A percentile compares a stretch with the other conserved stretches of the same genome.
These are phyloP conservation scores for Fusarium multiceps DNA, from an alignment of 2,329 filamentous ascomycete genomes.

Conservation along the genomic window DNA sequence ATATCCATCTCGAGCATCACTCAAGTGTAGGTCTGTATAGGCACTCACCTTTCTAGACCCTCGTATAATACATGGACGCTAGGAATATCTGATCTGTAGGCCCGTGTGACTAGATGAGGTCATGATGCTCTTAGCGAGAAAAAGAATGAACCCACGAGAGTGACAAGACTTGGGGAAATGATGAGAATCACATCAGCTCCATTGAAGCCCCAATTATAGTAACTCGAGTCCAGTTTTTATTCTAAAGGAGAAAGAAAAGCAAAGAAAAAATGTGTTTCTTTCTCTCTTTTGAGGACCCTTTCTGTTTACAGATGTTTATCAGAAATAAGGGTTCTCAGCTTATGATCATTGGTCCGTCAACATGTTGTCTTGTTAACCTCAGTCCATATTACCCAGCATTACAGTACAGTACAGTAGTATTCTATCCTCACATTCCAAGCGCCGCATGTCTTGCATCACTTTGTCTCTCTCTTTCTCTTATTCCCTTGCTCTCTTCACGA, in stretches of 20 bases:
- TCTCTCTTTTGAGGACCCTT: neutral
- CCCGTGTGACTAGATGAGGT: constrained; percentile 33
- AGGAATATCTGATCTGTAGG: neutral
- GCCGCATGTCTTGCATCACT: constrained; percentile 43
- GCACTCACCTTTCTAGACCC: neutral
- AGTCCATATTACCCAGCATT: neutral
- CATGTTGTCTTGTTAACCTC: neutral
- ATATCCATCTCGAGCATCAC: neutral
- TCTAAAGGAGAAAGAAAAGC: neutral
- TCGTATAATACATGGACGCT: neutral
- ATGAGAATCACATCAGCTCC: constrained; percentile 33
- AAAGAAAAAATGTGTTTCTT: neutral
- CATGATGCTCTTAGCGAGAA: constrained; percentile 33
- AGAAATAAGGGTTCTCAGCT: neutral
- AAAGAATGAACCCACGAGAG: constrained; percentile 8
- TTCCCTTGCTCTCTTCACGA: neutral
- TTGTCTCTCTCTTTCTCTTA: constrained; percentile 14
- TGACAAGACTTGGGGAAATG: constrained; percentile 13
- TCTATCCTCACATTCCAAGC: constrained; percentile 9
- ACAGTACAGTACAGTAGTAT: neutral
- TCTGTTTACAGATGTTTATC: neutral
- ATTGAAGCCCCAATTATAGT: constrained; percentile 2
- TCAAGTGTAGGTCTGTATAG: neutral
- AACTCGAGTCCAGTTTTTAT: constrained; percentile 9
- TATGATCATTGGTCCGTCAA: neutral